phyloP scores from a whole-genome alignment of 768 basidiomycete genomes.

The Obba rivulosa region DNA sequence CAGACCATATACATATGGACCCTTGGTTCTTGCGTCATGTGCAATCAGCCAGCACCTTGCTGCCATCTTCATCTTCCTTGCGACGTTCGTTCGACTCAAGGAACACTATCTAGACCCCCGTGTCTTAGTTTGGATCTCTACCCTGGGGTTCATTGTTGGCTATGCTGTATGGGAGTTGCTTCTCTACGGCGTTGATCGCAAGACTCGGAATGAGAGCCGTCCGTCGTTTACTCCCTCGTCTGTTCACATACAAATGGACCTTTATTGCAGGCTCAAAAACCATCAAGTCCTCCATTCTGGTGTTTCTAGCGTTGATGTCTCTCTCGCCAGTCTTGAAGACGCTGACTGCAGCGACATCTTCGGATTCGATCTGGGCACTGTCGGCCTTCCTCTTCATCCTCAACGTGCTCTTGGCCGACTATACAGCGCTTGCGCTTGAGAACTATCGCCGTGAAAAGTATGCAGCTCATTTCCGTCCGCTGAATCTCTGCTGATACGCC shows the following conservation, averaged over 20 bases:
- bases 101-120: constrained; percentile 62
- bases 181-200: constrained; percentile 27
- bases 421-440: constrained; percentile 44
- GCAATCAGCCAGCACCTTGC: constrained; percentile 83
- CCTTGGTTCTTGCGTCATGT: constrained; percentile 62
- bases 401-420: constrained; percentile 82
- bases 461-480: constrained; percentile 2
- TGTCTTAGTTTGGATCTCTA: constrained; percentile 60
- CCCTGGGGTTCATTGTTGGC: constrained; percentile 53
- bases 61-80: constrained; percentile 75
- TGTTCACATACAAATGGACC: neutral
- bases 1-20: constrained; percentile 70
- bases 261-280: constrained; percentile 54
- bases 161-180: constrained; percentile 60
- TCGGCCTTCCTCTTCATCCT: constrained; percentile 80
- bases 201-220: constrained; percentile 27
- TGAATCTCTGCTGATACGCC: constrained; percentile 7
- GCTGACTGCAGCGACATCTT: constrained; percentile 90
- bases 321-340: constrained; percentile 89
- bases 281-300: constrained; percentile 77
- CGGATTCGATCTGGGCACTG: constrained; percentile 95
- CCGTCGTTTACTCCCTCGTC: constrained; percentile 16
- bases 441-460: constrained; percentile 57
- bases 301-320: constrained; percentile 85
- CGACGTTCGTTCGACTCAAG: constrained; percentile 70